These are phyloP conservation scores for Galerina marginata DNA, from an alignment of 768 basidiomycete species.

Conservation along the genomic window DNA sequence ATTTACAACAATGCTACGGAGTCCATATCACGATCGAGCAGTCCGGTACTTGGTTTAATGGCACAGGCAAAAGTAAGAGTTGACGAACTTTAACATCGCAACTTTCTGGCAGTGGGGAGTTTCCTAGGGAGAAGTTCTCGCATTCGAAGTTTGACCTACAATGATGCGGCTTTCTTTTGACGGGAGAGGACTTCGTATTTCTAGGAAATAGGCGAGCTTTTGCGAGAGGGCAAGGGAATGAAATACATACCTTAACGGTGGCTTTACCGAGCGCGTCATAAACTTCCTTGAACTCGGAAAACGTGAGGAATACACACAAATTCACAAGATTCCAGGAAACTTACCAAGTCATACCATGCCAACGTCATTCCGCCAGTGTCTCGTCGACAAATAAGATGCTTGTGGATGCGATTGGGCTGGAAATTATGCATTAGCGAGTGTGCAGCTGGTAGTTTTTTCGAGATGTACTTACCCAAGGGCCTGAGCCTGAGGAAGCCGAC, in stretches of 20 bases:
- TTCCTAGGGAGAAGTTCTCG: not conserved
- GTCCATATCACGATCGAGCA: not conserved
- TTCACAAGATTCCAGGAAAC: too few species aligned
- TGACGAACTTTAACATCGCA: not conserved
- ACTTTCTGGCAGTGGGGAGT: not conserved
- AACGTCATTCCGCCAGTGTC: too few species aligned
- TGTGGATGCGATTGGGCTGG: too few species aligned
- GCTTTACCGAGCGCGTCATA: slow-evolving; percentile 8
- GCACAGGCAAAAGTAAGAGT: not conserved
- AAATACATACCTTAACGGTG: slow-evolving; percentile 4
- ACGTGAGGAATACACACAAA: slow-evolving; percentile 2
- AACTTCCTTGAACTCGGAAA: slow-evolving; percentile 7
- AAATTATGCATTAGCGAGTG: too few species aligned
- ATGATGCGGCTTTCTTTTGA: not conserved
- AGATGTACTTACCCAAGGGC: too few species aligned
- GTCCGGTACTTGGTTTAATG: too few species aligned
- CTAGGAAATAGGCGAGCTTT: not conserved
- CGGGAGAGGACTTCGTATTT: not conserved
- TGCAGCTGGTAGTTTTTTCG: too few species aligned
- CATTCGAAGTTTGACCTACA: not conserved
- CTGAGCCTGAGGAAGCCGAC: too few species aligned
- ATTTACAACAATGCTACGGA: not conserved
- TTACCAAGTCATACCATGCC: too few species aligned
- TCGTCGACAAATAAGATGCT: too few species aligned
- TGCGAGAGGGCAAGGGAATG: not conserved